Conservation (phyloP, 495 filamentous ascomycete species). For the Xylaria intraflava region DNA sequence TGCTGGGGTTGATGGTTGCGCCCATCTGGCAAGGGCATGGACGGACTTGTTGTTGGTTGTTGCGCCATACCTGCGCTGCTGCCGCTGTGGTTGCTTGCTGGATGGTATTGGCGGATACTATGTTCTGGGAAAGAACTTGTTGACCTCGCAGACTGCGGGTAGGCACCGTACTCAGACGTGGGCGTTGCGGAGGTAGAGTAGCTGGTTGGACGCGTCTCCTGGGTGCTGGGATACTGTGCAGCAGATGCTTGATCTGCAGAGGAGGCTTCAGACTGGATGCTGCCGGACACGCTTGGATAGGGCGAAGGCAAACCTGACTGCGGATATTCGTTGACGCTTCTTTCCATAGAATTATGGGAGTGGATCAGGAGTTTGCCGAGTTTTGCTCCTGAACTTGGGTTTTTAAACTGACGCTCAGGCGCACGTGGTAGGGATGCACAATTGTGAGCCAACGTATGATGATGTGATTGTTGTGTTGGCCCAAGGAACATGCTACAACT, state of each 20-base stretch:
- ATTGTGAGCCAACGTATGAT: constrained; percentile 27
- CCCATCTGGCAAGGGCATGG: constrained; percentile 71
- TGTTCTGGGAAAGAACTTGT: constrained; percentile 70
- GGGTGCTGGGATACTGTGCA: constrained; percentile 64
- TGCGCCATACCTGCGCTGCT: constrained; percentile 91
- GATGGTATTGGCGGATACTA: constrained; percentile 63
- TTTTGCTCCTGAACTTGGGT: constrained; percentile 25
- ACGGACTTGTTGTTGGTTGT: constrained; percentile 91
- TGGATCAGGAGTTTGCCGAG: constrained; percentile 28
- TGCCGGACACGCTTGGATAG: constrained; percentile 61
- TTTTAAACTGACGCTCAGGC: constrained; percentile 27
- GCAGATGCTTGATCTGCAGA: constrained; percentile 83
- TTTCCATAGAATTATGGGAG: constrained; percentile 67
- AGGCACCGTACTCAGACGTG: constrained; percentile 79
- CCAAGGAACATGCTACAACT: constrained; percentile 41
- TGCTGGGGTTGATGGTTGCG: constrained; percentile 61
- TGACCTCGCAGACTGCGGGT: constrained; percentile 72
- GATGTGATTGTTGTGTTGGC: constrained; percentile 28
- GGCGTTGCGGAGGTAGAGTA: constrained; percentile 75
- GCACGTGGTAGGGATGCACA: constrained; percentile 20
- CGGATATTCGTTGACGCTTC: constrained; percentile 86
- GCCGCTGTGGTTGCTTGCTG: constrained; percentile 63
- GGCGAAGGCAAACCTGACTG: constrained; percentile 97
- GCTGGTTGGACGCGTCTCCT: constrained; percentile 66
- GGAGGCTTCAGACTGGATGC: constrained; percentile 70